Evolutionary conservation across 1,284 basidiomycete species (phyloP).

Genomic region (Tylopilus orsonianus): DNA sequence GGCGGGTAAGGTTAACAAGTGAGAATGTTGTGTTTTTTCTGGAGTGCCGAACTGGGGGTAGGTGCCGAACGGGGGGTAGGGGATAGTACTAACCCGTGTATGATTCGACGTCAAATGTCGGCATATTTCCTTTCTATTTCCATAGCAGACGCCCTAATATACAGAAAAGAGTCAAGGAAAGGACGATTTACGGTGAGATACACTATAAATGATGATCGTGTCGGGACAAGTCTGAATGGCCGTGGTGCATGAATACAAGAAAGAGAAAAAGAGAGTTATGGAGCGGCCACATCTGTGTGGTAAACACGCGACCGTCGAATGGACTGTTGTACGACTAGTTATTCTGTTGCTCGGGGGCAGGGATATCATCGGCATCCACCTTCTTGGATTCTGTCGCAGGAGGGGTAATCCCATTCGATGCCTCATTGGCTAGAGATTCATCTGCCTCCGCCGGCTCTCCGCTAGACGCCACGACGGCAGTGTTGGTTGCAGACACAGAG

Average conservation of each 20-base stretch:
- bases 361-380: background rate
- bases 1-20: too few species aligned
- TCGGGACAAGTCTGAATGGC: slow-evolving; percentile 2
- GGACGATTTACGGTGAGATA: slow-evolving; percentile 13
- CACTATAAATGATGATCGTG: slow-evolving; percentile 12
- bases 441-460: slow-evolving; percentile 19
- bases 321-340: background rate
- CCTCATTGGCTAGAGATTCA: slow-evolving; percentile 14
- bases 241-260: slow-evolving; percentile 6
- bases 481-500: slow-evolving; percentile 30
- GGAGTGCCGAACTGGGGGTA: too few species aligned
- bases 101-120: too few species aligned
- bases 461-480: slow-evolving; percentile 12
- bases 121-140: too few species aligned
- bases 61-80: too few species aligned
- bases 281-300: background rate
- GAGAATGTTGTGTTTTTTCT: too few species aligned
- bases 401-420: slow-evolving; percentile 2
- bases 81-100: too few species aligned
- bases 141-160: slow-evolving; percentile 9
- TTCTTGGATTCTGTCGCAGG: slow-evolving; percentile 7
- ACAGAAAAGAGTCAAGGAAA: slow-evolving; percentile 14
- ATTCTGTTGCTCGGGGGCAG: slow-evolving; percentile 3
- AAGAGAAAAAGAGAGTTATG: slow-evolving; percentile 7
- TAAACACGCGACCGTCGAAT: background rate